Conservation (phyloP, 805 yeast genomes). For the Barnettozyma botsteinii region DNA sequence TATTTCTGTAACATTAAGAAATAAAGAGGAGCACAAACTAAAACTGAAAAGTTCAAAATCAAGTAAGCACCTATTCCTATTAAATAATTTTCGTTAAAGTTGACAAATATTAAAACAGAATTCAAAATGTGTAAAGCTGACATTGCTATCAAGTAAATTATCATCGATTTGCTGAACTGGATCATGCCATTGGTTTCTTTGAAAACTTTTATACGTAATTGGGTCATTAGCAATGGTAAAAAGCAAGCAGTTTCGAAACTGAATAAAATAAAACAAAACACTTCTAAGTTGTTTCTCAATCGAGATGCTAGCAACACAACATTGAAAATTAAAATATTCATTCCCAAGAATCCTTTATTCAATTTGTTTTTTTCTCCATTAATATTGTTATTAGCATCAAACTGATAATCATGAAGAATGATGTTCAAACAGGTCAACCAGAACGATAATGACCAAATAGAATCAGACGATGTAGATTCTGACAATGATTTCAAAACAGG, state of each 20-base stretch:
- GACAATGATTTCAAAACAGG: conserved; percentile 89
- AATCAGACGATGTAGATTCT: conserved; percentile 84
- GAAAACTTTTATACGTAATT: conserved; percentile 35
- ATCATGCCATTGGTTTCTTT: not conserved
- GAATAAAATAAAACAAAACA: conserved; percentile 76
- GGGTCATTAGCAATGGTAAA: conserved; percentile 62
- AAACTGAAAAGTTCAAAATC: conserved; percentile 39
- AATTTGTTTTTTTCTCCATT: conserved; percentile 8
- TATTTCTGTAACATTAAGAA: conserved; percentile 68
- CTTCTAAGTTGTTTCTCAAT: conserved; percentile 63
- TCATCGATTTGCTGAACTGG: not conserved
- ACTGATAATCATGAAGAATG: conserved; percentile 60
- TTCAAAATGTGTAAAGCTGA: conserved; percentile 4
- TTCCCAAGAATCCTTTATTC: conserved; percentile 47
- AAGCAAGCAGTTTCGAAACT: conserved; percentile 67
- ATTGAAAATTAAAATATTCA: conserved; percentile 78
- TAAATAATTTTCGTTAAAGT: conserved; percentile 27
- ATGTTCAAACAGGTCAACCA: conserved; percentile 72
- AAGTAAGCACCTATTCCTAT: conserved; percentile 41
- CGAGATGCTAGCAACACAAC: conserved; percentile 92
- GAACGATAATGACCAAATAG: conserved; percentile 87
- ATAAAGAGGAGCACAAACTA: conserved; percentile 60
- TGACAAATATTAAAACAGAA: conserved; percentile 21
- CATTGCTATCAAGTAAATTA: not conserved
- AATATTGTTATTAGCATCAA: conserved; percentile 27